Evolutionary conservation across 139 green algal species (phyloP), one percentile per base, ranked within the genome.

Genomic region (Picochlorum sp.): DNA sequence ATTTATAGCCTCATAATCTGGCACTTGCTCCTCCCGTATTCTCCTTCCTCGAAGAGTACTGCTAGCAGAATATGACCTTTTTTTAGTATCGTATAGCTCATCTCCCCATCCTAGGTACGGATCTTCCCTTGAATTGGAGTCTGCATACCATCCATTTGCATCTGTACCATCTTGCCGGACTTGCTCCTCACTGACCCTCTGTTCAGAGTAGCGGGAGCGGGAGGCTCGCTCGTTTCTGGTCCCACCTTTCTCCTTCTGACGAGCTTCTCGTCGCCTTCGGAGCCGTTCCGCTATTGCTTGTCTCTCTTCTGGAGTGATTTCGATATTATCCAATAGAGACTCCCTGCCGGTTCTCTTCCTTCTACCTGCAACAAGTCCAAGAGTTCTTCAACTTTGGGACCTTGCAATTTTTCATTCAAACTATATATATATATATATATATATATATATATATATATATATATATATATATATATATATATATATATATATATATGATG

Each of bases 321-420:
- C 65, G 30, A 57, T 39, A 52, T 56, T 35, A 40, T 59, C 55
- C 5, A 63, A 73, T 7, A 73, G 3, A 1, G 65, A n/a, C 61
- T 26, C 22, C 39, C 39, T 47, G 18, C 39, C 39, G 20, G 18
- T 47, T n/a, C 14, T n/a, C 39, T 20, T n/a, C 22, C 39, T 16
- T 44, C 14, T 16, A 13, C 14, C 36, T 16, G 18, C 51, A 44
- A 50, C 51, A 26, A 22, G 51, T n/a, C 20, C 39, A 16, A 20
- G 39, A 26, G 22, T 47, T 47, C n/a, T n/a, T n/a, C n/a, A n/a
- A n/a, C n/a, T n/a, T n/a, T n/a, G n/a, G n/a, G n/a, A n/a, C n/a
- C n/a, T n/a, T n/a, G n/a, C n/a, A n/a, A n/a, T n/a, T n/a, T n/a
- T n/a, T n/a, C n/a, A n/a, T n/a, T n/a, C n/a, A n/a, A n/a, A n/a